Evolutionary conservation across 1,284 basidiomycete species (phyloP), one percentile per base, ranked within the genome.

Genomic region (Melanopsichium pennsylvanicum): DNA sequence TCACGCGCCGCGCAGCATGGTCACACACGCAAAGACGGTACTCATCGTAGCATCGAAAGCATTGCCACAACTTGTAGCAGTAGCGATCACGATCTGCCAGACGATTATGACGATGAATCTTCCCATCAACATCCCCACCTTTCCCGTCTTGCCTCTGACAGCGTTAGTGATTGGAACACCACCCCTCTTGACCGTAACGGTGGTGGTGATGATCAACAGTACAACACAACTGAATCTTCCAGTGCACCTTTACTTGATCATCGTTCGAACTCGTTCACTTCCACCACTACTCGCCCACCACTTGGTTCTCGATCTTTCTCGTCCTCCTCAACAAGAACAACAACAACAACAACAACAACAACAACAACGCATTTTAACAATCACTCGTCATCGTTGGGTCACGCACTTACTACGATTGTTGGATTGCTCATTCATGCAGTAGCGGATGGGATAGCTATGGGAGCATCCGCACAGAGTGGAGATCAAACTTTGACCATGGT

Each of bases 371-470:
- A n/a, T n/a, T n/a, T n/a, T n/a, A n/a, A n/a, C n/a, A n/a, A n/a
- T n/a, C n/a, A n/a, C n/a, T n/a, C n/a, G n/a, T n/a, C n/a, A n/a
- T n/a, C 37, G 4, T 68, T 78, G n/a, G 47, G 61, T 2, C 59
- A 55, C 32, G 70, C 74, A 13, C 40, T 79, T 13, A 68, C 75
- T 5, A 66, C 62, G 10, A 61, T 80, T 13, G 43, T 75, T 21
- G 78, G 78, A 2, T 46, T 80, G 15, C 41, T 79, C 18, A 74
- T 80, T 43, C 78, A 80, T 41, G 77, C 77, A 3, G 55, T 62
- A 2, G 76, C 77, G 2, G 78, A 80, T 31, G 78, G 78, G 1
- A 75, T 80, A 11, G 78, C 78, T 5, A 75, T 80, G 73, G 78
- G 78, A 10, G 76, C 78, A 2, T 67, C 63, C 11, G 62, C 72